Base-by-base conservation (phyloP, 1,284 basidiomycete genomes). In the Sanghuangporus baumii region DNA sequence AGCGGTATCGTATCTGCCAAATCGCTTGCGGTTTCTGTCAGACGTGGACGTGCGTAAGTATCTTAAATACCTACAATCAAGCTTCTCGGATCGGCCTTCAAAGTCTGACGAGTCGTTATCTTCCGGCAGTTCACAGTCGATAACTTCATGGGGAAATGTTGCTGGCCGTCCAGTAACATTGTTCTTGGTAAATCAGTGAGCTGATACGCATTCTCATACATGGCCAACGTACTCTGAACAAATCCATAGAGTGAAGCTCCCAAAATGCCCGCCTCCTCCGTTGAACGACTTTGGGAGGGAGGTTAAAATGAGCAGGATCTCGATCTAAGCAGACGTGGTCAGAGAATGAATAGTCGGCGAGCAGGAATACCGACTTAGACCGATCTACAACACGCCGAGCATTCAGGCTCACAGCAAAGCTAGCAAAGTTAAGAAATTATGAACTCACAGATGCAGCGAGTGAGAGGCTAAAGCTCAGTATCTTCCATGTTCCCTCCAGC, bases 361-460 rank as follows among this genome's bases (percentile, higher is more conserved):
- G 14, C 14, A 12, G 7, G 1, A 46, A 46, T 26, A 60, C 62
- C 34, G 18, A 64, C 62, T 59, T 31, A 64, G 41, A 40, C 62
- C 62, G 38, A 64, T 60, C 62, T 63, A 48, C 26, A 26, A 34
- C 23, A 23, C 23, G 23, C 23, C 23, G 23, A 23, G 23, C 23
- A 23, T 23, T 23, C 26, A 31, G 26, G 3, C 26, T 31, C 26
- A 31, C 2, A 4, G 3, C 20, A 18, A 14, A 12, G 12, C 38
- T 31, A n/a, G 23, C 3, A 8, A 18, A 34, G 5, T 18, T 1
- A 16, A 58, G 34, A 48, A 1, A 36, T 43, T 11, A 41, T 9
- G 11, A 38, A 69, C 71, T 59, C 55, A 73, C 71, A 54, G 67
- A 69, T 48, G 67, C 67, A 5, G 69, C 67, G 11, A 73, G 62